Base-by-base conservation (phyloP, 2,329 filamentous ascomycete genomes). In the Escovopsis sp. region DNA sequence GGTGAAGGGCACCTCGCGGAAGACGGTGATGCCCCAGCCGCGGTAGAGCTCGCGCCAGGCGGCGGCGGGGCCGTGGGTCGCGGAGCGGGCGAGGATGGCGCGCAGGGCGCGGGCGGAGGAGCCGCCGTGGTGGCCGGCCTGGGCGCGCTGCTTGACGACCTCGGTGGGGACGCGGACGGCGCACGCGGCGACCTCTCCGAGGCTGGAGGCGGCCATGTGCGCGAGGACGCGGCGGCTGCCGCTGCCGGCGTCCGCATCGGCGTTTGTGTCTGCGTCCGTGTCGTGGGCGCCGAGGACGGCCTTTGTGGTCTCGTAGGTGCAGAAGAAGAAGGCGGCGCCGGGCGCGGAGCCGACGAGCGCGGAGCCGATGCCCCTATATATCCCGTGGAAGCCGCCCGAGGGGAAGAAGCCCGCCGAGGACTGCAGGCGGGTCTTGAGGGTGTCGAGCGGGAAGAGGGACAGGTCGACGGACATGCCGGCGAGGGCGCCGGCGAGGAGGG, bases 391-490 rank as follows among this genome's bases (percentile, higher is more conserved):
- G 56, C 89, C 89, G 58, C 91, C 89, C 3, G 81, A 80, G 43
- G 82, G 72, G 57, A 85, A 77, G 69, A 94, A 87, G 60, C 82
- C 79, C 44, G 72, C 60, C 39, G 75, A 75, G 49, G 87, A 86
- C 67, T 98, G 91, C 6, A 98, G 85, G 12, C 91, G 87, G 36
- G 93, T 98, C 68, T 98, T 98, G 59, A 98, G 80, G 0, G 91
- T 98, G 73, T 98, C 93, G 70, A 98, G 86, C 1, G 91, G 91
- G 69, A 85, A 98, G 58, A 98, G 85, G 43, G 87, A 87, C 56
- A 94, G 80, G 74, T 98, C 91, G 63, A 96, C 91, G 12, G 88
- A 94, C 39, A 91, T 91, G 58, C 91, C 91, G 51, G 91, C 91
- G 51, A 95, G 69, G 57, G 80, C 91, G 61, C 91, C 91, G 52